These are phyloP conservation scores for Quercus tomentella DNA, from an alignment of 331 rosid genomes.

Conservation along the genomic window DNA sequence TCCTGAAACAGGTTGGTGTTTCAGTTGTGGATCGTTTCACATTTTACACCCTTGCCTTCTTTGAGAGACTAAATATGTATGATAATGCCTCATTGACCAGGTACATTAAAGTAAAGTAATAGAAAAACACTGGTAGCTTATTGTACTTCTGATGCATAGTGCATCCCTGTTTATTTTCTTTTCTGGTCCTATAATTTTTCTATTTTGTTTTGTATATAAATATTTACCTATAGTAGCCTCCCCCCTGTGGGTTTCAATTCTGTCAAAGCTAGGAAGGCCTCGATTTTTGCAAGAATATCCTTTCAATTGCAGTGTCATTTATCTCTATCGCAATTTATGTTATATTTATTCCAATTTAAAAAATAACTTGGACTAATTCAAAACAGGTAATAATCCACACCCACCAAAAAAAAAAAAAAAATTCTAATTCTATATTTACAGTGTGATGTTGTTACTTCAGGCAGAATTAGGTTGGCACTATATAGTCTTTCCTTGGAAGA, in stretches of 20 bases:
- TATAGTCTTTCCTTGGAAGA: not conserved
- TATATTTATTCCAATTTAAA: too few species aligned
- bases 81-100: conserved; percentile 90
- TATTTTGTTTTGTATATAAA: not conserved
- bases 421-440: not conserved
- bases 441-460: not conserved
- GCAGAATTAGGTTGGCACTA: not conserved
- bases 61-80: conserved; percentile 87
- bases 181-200: not conserved
- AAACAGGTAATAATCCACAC: not conserved
- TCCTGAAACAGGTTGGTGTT: conserved; percentile 71
- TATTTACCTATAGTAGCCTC: not conserved
- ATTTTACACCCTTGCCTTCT: conserved; percentile 81
- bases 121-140: too few species aligned
- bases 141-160: not conserved
- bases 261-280: not conserved
- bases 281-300: not conserved
- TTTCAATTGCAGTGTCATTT: not conserved
- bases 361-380: too few species aligned
- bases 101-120: conserved; percentile 26
- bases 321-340: not conserved
- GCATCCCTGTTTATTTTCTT: not conserved
- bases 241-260: not conserved
- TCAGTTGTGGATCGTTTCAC: conserved; percentile 97
- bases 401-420: not conserved